Percentiles rank a stretch among this genome's conserved stretches.
Evolutionary conservation across 2,329 filamentous ascomycete genomes (phyloP).

Genomic region (Fusarium sterilihyphosum): DNA sequence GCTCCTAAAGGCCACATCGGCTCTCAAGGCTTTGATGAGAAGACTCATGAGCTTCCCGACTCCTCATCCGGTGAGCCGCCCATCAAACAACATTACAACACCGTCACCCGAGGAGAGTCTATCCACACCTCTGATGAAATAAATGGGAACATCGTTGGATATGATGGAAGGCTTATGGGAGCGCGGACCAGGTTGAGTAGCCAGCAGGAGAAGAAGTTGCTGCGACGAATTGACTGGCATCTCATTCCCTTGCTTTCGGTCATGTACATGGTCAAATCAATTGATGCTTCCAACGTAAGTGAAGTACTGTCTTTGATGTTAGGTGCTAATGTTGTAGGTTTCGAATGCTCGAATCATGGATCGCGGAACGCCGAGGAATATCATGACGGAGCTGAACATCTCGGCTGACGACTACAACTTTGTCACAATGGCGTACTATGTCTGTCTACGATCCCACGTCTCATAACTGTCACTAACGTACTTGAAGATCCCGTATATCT

Average conservation of each 20-base stretch:
- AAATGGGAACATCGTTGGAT: fast-evolving
- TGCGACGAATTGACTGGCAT: not conserved
- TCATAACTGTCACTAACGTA: not conserved
- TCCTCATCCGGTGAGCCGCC: fast-evolving
- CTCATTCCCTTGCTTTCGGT: not conserved
- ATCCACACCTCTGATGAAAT: fast-evolving
- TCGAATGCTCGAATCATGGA: not conserved
- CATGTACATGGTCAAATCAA: not conserved
- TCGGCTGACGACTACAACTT: not conserved
- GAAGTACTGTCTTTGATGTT: fast-evolving
- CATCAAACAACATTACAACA: not conserved
- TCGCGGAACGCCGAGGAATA: not conserved
- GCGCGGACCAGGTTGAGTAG: not conserved
- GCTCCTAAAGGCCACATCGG: not conserved
- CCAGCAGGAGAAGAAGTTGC: not conserved
- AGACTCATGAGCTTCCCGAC: not conserved
- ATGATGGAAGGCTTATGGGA: not conserved
- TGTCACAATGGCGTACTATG: not conserved
- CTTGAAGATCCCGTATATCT: not conserved
- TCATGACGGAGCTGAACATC: not conserved
- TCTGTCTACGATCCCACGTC: fast-evolving
- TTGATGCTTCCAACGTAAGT: not conserved
- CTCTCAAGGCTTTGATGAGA: not conserved
- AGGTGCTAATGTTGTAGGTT: not conserved
- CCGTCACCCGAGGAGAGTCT: not conserved